Evolutionary conservation across 768 basidiomycete species (phyloP).

Genomic region (Glaciozyma antarctica): DNA sequence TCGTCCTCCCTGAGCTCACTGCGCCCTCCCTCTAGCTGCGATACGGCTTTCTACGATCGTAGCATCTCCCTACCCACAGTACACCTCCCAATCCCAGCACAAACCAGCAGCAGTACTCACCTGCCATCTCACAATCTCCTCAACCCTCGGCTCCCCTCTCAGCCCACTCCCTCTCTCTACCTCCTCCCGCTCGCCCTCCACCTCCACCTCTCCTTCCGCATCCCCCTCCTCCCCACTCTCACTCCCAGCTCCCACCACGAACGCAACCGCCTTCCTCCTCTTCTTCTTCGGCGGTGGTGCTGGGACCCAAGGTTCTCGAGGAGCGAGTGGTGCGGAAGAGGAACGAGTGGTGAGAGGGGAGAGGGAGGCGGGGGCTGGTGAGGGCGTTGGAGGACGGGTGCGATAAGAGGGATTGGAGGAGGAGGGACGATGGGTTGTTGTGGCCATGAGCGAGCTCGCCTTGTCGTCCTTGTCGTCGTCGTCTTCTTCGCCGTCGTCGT

Average conservation of each 20-base stretch:
- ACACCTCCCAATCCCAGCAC: not conserved
- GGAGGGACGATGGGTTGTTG: no score
- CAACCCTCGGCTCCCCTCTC: not conserved
- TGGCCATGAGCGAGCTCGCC: no score
- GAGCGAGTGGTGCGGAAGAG: no score
- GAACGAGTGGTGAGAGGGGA: no score
- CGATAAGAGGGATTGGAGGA: no score
- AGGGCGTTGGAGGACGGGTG: no score
- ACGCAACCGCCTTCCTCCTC: slow-evolving; percentile 12
- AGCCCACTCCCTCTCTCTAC: not conserved
- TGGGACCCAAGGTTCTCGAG: no score
- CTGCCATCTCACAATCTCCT: slow-evolving; percentile 18
- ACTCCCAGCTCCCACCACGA: slow-evolving; percentile 16
- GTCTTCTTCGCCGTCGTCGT: no score
- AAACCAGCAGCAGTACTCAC: slow-evolving; percentile 2
- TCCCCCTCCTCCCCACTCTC: slow-evolving; percentile 20
- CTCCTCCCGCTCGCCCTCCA: not conserved
- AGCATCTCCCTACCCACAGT: not conserved
- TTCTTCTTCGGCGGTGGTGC: no score
- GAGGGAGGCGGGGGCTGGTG: no score
- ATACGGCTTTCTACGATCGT: not conserved
- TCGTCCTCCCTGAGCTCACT: no score
- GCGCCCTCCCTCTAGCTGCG: not conserved
- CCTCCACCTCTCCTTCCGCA: not conserved
- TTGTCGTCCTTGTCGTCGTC: no score